Base-by-base conservation (phyloP, 1,139 yeast species). In the Scheffersomyces cryptocercus region DNA sequence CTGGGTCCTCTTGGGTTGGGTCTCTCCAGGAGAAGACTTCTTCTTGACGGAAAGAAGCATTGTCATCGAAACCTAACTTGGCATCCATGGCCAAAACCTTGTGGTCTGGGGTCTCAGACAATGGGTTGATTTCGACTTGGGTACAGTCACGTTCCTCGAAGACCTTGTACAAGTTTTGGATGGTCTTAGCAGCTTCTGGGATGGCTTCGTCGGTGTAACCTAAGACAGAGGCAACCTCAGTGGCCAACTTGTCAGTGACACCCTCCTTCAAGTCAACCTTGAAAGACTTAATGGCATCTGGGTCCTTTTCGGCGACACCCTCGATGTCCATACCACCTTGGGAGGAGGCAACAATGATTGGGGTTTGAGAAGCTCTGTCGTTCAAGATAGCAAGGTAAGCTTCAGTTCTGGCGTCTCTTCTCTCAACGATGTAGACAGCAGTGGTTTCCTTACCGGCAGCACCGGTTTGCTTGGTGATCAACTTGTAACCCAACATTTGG, bases 251-350 rank as follows among this genome's bases (percentile, higher is more conserved):
- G 58, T 85, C 88, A 54, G 95, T 83, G 61, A 95, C 88, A 63
- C 97, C 97, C 46, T 71, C 70, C 54, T 84, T 81, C 61, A 89
- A 78, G 55, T 85, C 84, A 47, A 93, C 83, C 56, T 87, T 79
- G 81, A 85, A 89, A 54, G 95, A 84, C 76, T 89, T 86, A 75
- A 93, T 95, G 56, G 97, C 96, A 48, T 81, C 82, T 45, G 99
- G 99, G 71, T 82, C 86, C 59, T 80, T 84, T 58, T 86, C 86
- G 49, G 99, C 99, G 55, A 95, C 98, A 68, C 96, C 96, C 78
- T 93, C 99, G 64, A 93, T 95, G 73, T 93, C 97, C 96, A 95
- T 91, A 78, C 99, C 99, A 77, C 99, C 99, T 76, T 93, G 95
- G 55, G 96, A 77, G 32, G 97, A 89, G 39, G 97, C 97, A 55